These are phyloP conservation scores for Corymbia maculata DNA, from an alignment of 345 rosid species.

Conservation along the genomic window DNA sequence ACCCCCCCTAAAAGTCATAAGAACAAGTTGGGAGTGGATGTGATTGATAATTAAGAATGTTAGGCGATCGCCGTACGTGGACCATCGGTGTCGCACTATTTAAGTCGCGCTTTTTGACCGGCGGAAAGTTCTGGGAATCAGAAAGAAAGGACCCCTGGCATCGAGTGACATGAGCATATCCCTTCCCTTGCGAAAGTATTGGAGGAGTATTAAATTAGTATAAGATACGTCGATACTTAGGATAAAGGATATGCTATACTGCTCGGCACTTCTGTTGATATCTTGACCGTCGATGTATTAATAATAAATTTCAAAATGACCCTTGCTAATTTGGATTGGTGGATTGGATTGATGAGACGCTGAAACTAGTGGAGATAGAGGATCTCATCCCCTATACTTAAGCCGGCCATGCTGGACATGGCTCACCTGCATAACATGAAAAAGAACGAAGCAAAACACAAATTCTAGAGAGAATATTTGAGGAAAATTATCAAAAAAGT, in stretches of 20 bases:
- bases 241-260: too few relatives aligned
- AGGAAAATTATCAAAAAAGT: too few relatives aligned
- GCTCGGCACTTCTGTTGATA: too few relatives aligned
- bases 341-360: background rate
- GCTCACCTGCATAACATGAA: background rate
- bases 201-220: background rate
- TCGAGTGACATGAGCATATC: background rate
- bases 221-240: too few relatives aligned
- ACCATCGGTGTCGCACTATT: background rate
- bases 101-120: background rate
- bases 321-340: background rate
- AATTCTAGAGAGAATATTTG: too few relatives aligned
- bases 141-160: background rate
- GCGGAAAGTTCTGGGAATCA: background rate
- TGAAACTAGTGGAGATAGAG: background rate
- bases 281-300: too few relatives aligned
- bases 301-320: too few relatives aligned
- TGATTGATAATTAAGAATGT: background rate
- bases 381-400: background rate
- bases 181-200: background rate
- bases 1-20: background rate
- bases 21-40: background rate
- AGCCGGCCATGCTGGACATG: background rate
- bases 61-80: background rate
- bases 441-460: background rate